Conservation (phyloP, 202 grass and related monocot genomes). For the Panicum hallii region DNA sequence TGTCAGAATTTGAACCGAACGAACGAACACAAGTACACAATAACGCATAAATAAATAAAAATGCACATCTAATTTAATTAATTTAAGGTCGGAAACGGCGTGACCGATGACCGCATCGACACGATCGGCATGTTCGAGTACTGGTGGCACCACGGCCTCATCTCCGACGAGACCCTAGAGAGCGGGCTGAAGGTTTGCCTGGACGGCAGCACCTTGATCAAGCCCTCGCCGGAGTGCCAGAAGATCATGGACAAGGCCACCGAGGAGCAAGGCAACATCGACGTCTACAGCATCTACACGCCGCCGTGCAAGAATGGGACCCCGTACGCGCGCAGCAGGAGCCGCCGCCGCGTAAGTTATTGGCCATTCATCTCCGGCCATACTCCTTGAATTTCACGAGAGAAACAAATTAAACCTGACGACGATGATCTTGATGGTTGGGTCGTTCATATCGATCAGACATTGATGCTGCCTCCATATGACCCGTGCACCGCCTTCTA, state of each 20-base stretch:
- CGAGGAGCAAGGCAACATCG: constrained; percentile 67
- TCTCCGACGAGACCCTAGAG: constrained; percentile 70
- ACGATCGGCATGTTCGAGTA: constrained; percentile 93
- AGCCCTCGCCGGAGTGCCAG: not conserved
- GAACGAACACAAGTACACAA: not conserved
- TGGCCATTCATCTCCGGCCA: not conserved
- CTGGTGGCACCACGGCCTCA: constrained; percentile 94
- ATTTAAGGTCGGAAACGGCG: constrained; percentile 34
- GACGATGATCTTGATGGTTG: constrained; percentile 18
- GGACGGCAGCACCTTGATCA: not conserved
- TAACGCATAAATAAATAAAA: not conserved
- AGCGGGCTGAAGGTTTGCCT: not conserved
- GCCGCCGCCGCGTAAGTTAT: not conserved
- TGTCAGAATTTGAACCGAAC: constrained; percentile 41
- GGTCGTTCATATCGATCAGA: constrained; percentile 41
- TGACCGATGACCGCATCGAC: constrained; percentile 63
- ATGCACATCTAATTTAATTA: not conserved
- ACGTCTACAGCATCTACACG: constrained; percentile 41
- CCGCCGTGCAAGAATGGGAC: not conserved
- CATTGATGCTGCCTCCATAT: not conserved
- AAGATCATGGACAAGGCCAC: not conserved
- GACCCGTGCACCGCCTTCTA: not conserved
- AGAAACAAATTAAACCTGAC: not conserved
- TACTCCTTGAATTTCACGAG: too few species aligned
- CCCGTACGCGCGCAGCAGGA: not conserved